Conservation (phyloP, 768 basidiomycete genomes). For the Calvatia gigantea region DNA sequence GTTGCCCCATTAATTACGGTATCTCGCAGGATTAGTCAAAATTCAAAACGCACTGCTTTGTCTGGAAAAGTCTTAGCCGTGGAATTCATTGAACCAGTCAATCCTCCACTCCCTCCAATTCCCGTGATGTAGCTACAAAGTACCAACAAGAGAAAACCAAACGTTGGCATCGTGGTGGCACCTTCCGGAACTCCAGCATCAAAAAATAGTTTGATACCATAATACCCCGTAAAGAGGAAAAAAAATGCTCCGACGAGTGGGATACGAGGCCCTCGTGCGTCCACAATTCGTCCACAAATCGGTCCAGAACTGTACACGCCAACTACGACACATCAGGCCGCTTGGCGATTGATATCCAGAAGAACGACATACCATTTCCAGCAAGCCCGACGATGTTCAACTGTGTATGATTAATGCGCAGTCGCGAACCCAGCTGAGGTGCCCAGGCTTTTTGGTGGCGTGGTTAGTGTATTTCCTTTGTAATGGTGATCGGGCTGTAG, state of each 20-base stretch:
- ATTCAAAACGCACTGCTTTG: constrained; percentile 43
- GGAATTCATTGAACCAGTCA: constrained; percentile 69
- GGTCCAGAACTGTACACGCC: constrained; percentile 79
- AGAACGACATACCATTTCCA: constrained; percentile 57
- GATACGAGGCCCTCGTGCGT: constrained; percentile 66
- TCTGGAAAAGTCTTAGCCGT: constrained; percentile 84
- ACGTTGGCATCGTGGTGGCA: constrained; percentile 31
- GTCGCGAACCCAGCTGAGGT: constrained; percentile 78
- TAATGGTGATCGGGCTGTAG: neutral
- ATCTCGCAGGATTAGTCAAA: neutral
- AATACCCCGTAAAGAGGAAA: constrained; percentile 67
- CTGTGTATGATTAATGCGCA: constrained; percentile 75
- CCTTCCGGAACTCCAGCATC: constrained; percentile 43
- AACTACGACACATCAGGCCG: constrained; percentile 33
- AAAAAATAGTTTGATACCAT: constrained; percentile 68
- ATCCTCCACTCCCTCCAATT: constrained; percentile 69
- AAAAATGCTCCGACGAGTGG: constrained; percentile 58
- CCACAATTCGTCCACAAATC: constrained; percentile 76
- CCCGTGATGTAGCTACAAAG: constrained; percentile 73
- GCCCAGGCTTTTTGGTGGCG: constrained; percentile 58
- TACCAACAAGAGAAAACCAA: constrained; percentile 50
- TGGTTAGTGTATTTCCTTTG: neutral
- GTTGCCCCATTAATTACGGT: neutral
- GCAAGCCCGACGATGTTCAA: constrained; percentile 80
- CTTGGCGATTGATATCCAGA: neutral